Conservation (phyloP, 2,329 filamentous ascomycete species). For the Pseudogymnoascus sp. region DNA sequence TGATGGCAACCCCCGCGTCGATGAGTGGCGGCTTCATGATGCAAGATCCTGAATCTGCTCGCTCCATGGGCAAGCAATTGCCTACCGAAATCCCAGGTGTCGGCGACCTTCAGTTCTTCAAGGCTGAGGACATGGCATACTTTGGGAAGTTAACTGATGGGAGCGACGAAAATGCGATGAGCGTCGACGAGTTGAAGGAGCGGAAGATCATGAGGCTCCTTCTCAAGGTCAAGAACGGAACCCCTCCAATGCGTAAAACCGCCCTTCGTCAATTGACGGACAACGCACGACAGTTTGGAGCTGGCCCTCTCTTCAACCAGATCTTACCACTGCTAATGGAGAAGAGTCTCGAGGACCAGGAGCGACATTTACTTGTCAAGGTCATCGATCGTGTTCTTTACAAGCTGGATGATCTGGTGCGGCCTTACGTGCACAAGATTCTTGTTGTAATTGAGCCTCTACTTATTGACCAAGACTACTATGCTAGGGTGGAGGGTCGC, state of each 20-base stretch:
- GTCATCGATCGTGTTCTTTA: slow-evolving; percentile 98
- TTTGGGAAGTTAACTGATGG: slow-evolving; percentile 96
- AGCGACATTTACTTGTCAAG: slow-evolving; percentile 95
- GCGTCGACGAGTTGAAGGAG: slow-evolving; percentile 93
- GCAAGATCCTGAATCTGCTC: slow-evolving; percentile 82
- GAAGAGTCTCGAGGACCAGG: slow-evolving; percentile 93
- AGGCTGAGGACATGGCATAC: slow-evolving; percentile 96
- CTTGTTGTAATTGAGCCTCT: slow-evolving; percentile 97
- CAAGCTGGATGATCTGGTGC: slow-evolving; percentile 93
- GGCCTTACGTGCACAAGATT: slow-evolving; percentile 97
- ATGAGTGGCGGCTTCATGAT: slow-evolving; percentile 82
- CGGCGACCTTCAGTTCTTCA: slow-evolving; percentile 95
- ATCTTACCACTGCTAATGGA: slow-evolving; percentile 97
- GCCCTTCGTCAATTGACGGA: slow-evolving; percentile 94
- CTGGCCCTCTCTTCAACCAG: slow-evolving; percentile 90
- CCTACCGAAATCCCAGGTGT: slow-evolving; percentile 94
- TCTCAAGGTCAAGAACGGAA: slow-evolving; percentile 98
- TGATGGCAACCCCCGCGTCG: slow-evolving; percentile 63
- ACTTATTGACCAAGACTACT: slow-evolving; percentile 98
- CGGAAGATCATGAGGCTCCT: slow-evolving; percentile 96
- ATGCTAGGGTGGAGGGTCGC: slow-evolving; percentile 92
- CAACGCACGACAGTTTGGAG: slow-evolving; percentile 92
- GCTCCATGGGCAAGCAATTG: slow-evolving; percentile 78
- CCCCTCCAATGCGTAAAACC: slow-evolving; percentile 96
- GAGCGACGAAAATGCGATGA: slow-evolving; percentile 82